Evolutionary conservation across 2,329 filamentous ascomycete genomes (phyloP).

Genomic region (Colletotrichum simmondsii): DNA sequence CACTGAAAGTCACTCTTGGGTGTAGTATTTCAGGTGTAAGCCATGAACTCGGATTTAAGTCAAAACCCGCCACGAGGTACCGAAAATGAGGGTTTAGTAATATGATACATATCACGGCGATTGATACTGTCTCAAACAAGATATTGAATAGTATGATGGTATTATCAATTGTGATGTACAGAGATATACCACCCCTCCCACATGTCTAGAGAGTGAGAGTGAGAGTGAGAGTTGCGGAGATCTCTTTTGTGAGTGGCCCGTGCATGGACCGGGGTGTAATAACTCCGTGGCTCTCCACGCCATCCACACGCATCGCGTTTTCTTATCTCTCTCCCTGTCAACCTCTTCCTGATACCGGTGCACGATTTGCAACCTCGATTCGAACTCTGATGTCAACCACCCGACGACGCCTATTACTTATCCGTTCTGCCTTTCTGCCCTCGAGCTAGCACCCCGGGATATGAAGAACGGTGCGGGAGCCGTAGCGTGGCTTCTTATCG

Average conservation of each 20-base stretch:
- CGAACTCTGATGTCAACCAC: constrained; percentile 8
- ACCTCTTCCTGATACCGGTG: constrained; percentile 11
- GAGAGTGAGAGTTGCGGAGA: constrained; percentile 8
- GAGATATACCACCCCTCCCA: not conserved
- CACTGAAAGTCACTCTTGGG: not conserved
- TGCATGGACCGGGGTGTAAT: not conserved
- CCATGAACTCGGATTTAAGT: not conserved
- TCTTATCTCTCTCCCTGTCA: constrained; percentile 32
- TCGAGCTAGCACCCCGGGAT: not conserved
- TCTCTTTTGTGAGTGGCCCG: constrained; percentile 14
- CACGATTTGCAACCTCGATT: constrained; percentile 21
- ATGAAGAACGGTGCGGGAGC: not conserved
- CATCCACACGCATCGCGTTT: constrained; percentile 31
- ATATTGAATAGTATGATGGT: not conserved
- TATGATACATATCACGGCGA: not conserved
- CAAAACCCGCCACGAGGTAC: too few relatives aligned
- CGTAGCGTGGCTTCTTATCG: constrained; percentile 11
- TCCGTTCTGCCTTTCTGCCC: constrained; percentile 5
- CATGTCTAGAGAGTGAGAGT: not conserved
- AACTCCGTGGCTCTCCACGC: constrained; percentile 16
- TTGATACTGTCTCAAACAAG: not conserved
- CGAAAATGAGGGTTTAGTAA: not conserved
- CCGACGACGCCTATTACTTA: not conserved
- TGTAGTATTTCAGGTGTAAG: not conserved
- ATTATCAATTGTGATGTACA: not conserved